Evolutionary conservation across 352 stramenopile genomes (phyloP), one percentile per base, ranked within the genome.

Genomic region (Globisporangium solare): DNA sequence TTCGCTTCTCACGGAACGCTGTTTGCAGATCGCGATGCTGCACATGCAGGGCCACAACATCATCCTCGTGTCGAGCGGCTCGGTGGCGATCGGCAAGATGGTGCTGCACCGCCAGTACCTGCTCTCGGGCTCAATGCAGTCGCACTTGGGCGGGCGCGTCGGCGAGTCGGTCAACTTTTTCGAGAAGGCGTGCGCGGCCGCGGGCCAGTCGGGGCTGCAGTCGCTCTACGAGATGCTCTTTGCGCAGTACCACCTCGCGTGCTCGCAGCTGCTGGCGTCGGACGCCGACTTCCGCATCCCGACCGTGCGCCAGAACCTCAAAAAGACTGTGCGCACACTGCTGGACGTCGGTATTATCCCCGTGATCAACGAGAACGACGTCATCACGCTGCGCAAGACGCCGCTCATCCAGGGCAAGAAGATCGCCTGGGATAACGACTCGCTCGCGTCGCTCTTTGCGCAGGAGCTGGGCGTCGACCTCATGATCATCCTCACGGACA

Each of bases 171-270:
- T 78, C 7, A 55, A 77, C 24, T 90, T 92, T 48, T 85, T 80
- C 43, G 80, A 92, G 47, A 92, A 90, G 51, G 79, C 79, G 24
- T 86, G 77, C 31, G 74, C 74, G 2, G 78, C 76, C 1, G 81
- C 78, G 14, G 84, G 84, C 2, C 84, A 94, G 61, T 90, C 78
- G 56, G 84, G 84, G 0, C 68, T 94, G 41, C 84, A 94, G 64
- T 89, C 79, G 62, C 69, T 94, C 10, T 94, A 94, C 49, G 84
- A 94, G 67, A 86, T 92, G 76, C 71, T 94, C 22, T 94, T 94
- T 43, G 70, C 78, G 49, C 84, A 94, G 67, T 94, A 92, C 60
- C 79, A 94, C 54, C 57, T 94, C 46, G 79, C 79, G 2, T 94
- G 84, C 60, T 88, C 84, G 39, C 84, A 94, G 58, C 75, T 94